These are phyloP conservation scores for Albifimbria verrucaria DNA, from an alignment of 2,329 filamentous ascomycete genomes.

Conservation along the genomic window DNA sequence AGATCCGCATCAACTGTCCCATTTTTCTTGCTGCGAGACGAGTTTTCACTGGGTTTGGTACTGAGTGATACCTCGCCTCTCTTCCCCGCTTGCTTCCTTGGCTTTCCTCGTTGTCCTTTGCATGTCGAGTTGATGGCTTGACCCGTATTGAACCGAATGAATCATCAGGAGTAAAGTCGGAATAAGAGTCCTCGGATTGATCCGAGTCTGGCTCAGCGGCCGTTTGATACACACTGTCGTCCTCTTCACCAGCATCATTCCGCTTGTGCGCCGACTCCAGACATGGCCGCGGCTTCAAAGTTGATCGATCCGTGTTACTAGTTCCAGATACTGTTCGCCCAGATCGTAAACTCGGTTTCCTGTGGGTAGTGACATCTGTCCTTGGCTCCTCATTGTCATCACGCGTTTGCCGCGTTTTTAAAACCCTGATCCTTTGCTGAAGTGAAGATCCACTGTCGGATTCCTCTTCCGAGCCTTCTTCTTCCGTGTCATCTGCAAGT, in stretches of 20 bases:
- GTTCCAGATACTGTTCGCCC: no score
- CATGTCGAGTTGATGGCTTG: slow-evolving; percentile 1
- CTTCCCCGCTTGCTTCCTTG: no score
- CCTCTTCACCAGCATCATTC: slow-evolving; percentile 13
- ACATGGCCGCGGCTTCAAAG: neutral
- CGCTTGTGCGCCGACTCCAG: slow-evolving; percentile 8
- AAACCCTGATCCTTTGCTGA: neutral
- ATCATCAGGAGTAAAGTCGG: slow-evolving; percentile 13
- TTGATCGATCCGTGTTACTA: no score
- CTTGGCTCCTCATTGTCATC: no score
- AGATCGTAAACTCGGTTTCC: no score
- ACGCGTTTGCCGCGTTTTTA: neutral
- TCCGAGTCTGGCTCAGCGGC: slow-evolving; percentile 16
- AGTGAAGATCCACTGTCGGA: slow-evolving; percentile 4
- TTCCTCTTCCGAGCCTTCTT: slow-evolving; percentile 6
- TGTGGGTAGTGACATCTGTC: no score
- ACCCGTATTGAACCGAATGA: slow-evolving; percentile 4
- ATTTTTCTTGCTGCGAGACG: slow-evolving; percentile 1
- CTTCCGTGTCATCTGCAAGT: slow-evolving; percentile 16
- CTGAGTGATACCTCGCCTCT: no score
- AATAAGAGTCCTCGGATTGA: slow-evolving; percentile 8
- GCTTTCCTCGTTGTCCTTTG: neutral
- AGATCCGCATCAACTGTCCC: slow-evolving; percentile 13
- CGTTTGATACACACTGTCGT: slow-evolving; percentile 20
- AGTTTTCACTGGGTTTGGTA: no score